Percentiles rank a stretch among this genome's conserved stretches.
These are phyloP conservation scores for Tephrocybe sp. DNA, from an alignment of 768 basidiomycete genomes.

Conservation along the genomic window DNA sequence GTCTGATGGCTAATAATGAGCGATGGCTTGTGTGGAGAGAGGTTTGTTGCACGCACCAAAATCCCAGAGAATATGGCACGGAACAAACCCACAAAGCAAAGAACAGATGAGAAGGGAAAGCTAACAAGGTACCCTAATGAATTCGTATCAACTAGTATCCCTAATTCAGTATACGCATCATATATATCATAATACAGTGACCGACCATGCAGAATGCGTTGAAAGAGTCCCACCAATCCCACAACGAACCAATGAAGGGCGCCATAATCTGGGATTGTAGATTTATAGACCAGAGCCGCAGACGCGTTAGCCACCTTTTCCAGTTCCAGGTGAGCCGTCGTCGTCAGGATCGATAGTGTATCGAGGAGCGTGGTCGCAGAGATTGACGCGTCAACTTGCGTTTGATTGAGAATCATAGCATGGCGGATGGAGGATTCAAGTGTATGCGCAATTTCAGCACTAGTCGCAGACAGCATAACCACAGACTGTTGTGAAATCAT, in stretches of 20 bases:
- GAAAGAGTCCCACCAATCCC: constrained; percentile 1
- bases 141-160: constrained; percentile 27
- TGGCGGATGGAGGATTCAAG: constrained; percentile 28
- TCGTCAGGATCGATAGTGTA: constrained; percentile 36
- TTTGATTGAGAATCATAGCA: constrained; percentile 12
- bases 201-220: constrained; percentile 14
- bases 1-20: constrained; percentile 9
- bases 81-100: constrained; percentile 28
- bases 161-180: background rate
- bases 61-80: constrained; percentile 36
- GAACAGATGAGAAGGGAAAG: constrained; percentile 27
- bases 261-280: constrained; percentile 17
- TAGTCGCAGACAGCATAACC: constrained; percentile 19
- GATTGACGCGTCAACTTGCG: constrained; percentile 35
- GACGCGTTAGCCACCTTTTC: constrained; percentile 45
- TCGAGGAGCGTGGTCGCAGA: constrained; percentile 36
- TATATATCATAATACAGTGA: background rate
- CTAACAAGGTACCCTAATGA: constrained; percentile 24
- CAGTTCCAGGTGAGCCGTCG: constrained; percentile 41
- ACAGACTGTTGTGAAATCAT: constrained; percentile 19
- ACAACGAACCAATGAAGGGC: constrained; percentile 5
- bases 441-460: constrained; percentile 22
- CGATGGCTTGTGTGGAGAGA: background rate
- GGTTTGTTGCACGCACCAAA: constrained; percentile 36
- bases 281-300: constrained; percentile 31